Conservation (phyloP, 1,284 basidiomycete species). For the Dichomitus squalens region DNA sequence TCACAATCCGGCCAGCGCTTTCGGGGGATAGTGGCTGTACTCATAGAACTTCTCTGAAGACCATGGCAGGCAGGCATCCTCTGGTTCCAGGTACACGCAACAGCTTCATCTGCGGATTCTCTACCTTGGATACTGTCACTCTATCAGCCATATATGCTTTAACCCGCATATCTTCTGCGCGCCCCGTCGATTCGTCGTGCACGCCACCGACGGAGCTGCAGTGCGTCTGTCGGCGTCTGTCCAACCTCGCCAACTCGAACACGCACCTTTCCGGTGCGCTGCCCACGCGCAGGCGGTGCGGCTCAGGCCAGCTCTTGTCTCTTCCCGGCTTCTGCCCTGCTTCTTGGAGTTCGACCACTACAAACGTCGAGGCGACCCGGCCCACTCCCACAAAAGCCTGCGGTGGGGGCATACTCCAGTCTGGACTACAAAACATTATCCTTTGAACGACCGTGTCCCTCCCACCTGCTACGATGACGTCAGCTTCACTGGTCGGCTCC, state of each 20-base stretch:
- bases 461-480: neutral
- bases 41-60: neutral
- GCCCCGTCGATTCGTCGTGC: neutral
- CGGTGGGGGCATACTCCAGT: neutral
- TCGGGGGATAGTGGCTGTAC: conserved; percentile 3
- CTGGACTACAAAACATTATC: neutral
- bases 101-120: neutral
- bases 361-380: neutral
- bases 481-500: conserved; percentile 2
- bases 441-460: neutral
- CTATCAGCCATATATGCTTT: neutral
- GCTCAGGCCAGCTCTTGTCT: neutral
- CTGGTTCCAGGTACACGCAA: neutral
- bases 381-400: neutral
- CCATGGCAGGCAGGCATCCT: neutral
- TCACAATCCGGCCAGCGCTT: neutral
- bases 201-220: neutral
- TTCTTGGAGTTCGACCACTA: neutral
- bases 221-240: neutral
- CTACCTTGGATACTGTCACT: neutral
- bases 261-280: neutral
- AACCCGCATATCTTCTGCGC: neutral
- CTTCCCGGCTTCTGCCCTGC: neutral
- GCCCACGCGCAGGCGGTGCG: neutral
- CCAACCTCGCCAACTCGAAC: neutral